These are phyloP conservation scores for Musa balbisiana DNA, from an alignment of 202 grass and related monocot species.

Conservation along the genomic window DNA sequence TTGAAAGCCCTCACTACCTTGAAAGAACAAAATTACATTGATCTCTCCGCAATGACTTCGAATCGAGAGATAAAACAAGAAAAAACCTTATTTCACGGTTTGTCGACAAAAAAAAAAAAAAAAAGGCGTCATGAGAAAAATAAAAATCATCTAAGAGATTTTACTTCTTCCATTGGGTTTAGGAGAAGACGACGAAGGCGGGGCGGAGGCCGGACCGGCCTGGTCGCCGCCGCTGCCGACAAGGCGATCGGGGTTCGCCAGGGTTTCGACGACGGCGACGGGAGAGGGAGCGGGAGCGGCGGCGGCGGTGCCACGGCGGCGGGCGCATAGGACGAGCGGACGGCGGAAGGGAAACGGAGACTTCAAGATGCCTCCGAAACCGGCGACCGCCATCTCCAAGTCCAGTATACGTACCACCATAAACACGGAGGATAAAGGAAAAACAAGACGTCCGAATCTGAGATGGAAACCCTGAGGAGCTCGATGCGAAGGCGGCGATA, in stretches of 20 bases:
- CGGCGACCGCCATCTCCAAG: conserved; percentile 31
- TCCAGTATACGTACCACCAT: conserved; percentile 43
- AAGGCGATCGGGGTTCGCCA: neutral
- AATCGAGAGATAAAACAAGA: neutral
- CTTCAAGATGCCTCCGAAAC: conserved; percentile 33
- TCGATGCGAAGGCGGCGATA: neutral
- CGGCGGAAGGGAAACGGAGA: conserved; percentile 15
- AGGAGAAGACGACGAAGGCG: conserved; percentile 4
- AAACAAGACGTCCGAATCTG: neutral
- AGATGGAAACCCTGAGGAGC: neutral
- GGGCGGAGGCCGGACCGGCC: neutral
- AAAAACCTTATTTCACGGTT: neutral
- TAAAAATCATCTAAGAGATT: neutral
- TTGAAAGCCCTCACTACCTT: conserved; percentile 10
- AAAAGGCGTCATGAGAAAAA: neutral
- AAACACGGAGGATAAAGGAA: neutral
- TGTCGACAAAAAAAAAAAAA: neutral
- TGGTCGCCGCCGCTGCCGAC: neutral
- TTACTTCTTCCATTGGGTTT: conserved; percentile 15
- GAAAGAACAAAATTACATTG: conserved; percentile 13
- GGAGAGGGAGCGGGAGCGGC: conserved; percentile 2
- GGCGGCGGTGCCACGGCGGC: conserved; percentile 21
- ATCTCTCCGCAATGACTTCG: neutral
- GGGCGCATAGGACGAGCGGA: conserved; percentile 19
- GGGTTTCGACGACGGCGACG: conserved; percentile 15